phyloP scores from a whole-genome alignment of 1,284 basidiomycete species.

The Tilletiaria anomala region DNA sequence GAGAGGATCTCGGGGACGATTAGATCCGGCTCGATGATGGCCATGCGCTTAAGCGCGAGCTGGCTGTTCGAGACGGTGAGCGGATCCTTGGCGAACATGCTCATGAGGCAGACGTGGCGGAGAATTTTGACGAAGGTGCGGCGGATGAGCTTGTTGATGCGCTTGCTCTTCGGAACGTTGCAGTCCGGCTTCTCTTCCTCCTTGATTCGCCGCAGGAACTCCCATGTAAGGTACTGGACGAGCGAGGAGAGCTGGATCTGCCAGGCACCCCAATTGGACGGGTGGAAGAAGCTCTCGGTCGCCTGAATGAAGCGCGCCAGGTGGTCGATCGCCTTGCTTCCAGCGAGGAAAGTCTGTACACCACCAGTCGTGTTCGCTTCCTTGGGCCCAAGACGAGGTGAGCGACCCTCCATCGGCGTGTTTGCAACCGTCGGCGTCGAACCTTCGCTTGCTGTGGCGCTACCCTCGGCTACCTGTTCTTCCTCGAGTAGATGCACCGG shows the following conservation, averaged over 20 bases:
- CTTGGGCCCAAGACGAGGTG: constrained; percentile 4
- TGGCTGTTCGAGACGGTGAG: constrained; percentile 44
- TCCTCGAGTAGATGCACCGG: constrained; percentile 38
- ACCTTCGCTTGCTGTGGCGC: neutral
- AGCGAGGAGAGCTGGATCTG: constrained; percentile 60
- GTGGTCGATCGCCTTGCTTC: constrained; percentile 76
- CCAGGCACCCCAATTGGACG: constrained; percentile 42
- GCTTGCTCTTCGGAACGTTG: constrained; percentile 59
- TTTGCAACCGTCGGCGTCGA: constrained; percentile 6
- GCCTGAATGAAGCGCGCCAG: constrained; percentile 78
- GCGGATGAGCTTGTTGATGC: constrained; percentile 46
- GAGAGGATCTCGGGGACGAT: constrained; percentile 87
- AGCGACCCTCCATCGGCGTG: neutral
- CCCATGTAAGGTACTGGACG: constrained; percentile 63
- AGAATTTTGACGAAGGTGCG: constrained; percentile 70
- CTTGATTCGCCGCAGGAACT: constrained; percentile 47
- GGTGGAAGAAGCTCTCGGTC: constrained; percentile 84
- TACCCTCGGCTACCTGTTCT: neutral
- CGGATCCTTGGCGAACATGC: constrained; percentile 79
- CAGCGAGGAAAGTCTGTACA: constrained; percentile 53
- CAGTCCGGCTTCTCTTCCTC: constrained; percentile 69
- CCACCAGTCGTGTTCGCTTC: constrained; percentile 3
- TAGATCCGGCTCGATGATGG: constrained; percentile 67
- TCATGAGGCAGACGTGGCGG: constrained; percentile 72
- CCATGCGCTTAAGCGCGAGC: constrained; percentile 50